These are phyloP conservation scores for Blepharisma undulans DNA, from an alignment of 169 alveolate genomes.

Conservation along the genomic window DNA sequence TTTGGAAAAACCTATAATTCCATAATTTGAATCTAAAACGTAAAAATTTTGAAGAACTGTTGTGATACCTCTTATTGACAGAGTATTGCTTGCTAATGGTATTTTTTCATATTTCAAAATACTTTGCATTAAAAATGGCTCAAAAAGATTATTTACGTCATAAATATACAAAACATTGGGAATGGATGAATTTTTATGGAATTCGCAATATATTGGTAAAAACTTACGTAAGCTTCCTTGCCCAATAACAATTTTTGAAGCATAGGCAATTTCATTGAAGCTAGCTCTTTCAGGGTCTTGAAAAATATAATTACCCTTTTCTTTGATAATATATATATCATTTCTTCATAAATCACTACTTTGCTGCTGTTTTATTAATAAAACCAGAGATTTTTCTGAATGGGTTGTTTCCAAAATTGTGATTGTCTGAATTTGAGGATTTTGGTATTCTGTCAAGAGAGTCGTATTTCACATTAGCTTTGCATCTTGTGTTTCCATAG, in stretches of 20 bases:
- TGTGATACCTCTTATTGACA: background rate
- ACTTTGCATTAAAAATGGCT: background rate
- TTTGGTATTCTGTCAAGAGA: background rate
- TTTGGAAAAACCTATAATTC: background rate
- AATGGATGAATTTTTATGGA: background rate
- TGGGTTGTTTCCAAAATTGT: background rate
- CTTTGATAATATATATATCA: background rate
- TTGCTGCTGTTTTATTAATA: background rate
- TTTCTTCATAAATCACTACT: background rate
- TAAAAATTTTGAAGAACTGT: background rate
- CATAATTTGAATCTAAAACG: background rate
- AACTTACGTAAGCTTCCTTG: background rate
- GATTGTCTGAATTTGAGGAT: background rate
- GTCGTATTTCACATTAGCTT: background rate
- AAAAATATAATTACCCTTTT: background rate
- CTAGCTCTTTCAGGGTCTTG: background rate
- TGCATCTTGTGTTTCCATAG: background rate
- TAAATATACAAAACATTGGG: background rate
- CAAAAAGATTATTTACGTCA: background rate
- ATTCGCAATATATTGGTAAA: background rate
- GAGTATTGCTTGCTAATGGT: background rate
- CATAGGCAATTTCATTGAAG: background rate
- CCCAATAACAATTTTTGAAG: background rate
- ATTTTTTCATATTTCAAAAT: background rate
- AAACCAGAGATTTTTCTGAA: background rate